Percentiles rank a stretch among this genome's conserved stretches.
These are phyloP conservation scores for Theobroma grandiflorum DNA, from an alignment of 441 rosid species.

Conservation along the genomic window DNA sequence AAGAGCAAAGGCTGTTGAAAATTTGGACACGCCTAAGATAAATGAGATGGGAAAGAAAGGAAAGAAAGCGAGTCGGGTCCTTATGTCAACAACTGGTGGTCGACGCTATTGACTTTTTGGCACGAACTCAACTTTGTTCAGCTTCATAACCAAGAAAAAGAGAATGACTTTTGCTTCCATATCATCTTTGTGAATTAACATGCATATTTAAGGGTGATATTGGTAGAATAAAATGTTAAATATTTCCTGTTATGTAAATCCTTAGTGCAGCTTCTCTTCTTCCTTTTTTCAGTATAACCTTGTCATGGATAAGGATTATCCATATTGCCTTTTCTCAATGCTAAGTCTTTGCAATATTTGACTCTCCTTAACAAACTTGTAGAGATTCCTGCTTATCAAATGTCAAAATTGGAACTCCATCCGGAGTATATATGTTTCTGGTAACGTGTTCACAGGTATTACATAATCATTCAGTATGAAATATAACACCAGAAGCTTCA, in stretches of 20 bases:
- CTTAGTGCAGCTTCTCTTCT: background rate
- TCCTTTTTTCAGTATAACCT: background rate
- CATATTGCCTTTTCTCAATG: too few species aligned
- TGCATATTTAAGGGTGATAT: background rate
- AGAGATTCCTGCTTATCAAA: too few species aligned
- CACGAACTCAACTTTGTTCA: background rate
- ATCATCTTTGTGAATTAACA: constrained; percentile 7
- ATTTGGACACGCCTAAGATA: constrained; percentile 41
- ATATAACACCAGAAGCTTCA: background rate
- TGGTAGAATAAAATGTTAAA: background rate
- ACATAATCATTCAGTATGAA: background rate
- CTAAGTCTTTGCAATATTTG: too few species aligned
- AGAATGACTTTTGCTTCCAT: background rate
- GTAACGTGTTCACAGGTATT: too few species aligned
- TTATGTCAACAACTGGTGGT: constrained; percentile 74
- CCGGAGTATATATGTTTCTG: too few species aligned
- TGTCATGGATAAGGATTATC: background rate
- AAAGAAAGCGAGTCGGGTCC: constrained; percentile 72
- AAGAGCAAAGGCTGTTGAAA: constrained; percentile 52
- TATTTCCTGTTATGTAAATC: too few species aligned
- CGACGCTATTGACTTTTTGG: constrained; percentile 67
- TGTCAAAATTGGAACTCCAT: too few species aligned
- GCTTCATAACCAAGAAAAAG: background rate
- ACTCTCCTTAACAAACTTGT: too few species aligned
- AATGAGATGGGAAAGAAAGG: constrained; percentile 77